Evolutionary conservation across 75 land plant genomes (phyloP), one percentile per base, ranked within the genome.

Genomic region (Picea sitchensis): DNA sequence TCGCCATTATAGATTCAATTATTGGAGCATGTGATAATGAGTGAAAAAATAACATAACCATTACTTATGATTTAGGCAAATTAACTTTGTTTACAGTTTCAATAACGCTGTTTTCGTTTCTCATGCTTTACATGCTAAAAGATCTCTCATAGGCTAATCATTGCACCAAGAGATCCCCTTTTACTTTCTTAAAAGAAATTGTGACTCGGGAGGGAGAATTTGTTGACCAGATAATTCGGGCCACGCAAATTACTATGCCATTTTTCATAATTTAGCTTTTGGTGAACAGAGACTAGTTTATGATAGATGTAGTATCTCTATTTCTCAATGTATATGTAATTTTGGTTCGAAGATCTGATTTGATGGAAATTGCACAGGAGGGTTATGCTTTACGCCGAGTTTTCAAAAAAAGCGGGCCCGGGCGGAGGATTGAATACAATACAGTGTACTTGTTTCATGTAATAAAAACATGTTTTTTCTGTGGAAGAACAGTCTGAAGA

Each of bases 361-460:
- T 0, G 8, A 38, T 17, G 2, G 44, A 3, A 38, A n/a, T 20
- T 44, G 1, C 12, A 12, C 87, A 91, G 92, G 94, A 91, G 79
- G 92, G 94, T 4, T 93, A 88, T 79, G 96, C 93, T 2, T 80
- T 91, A 11, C 88, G 91, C 54, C 90, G 93, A 8, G 86, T 93
- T 18, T 93, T 91, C 83, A 93, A 93, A 86, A 93, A 93, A 82
- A 87, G 74, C 44, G 84, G 82, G 3, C 76, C 80, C 5, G 85
- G 76, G 12, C 89, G 86, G 1, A 91, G 87, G 83, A 83, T 78
- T 56, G 88, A 44, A 88, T 83, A 34, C 78, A 87, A 60, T 82
- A 85, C 72, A 86, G 88, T 17, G 83, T 78, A 13, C 34, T 85
- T 21, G 18, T 11, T 41, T 20, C 44, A 5, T 71, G 9, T 20